A percentile compares a stretch with the other conserved stretches of the same genome.
Conservation (phyloP, 192 early-diverging fungal genomes). For the Chytriomyces sp. region DNA sequence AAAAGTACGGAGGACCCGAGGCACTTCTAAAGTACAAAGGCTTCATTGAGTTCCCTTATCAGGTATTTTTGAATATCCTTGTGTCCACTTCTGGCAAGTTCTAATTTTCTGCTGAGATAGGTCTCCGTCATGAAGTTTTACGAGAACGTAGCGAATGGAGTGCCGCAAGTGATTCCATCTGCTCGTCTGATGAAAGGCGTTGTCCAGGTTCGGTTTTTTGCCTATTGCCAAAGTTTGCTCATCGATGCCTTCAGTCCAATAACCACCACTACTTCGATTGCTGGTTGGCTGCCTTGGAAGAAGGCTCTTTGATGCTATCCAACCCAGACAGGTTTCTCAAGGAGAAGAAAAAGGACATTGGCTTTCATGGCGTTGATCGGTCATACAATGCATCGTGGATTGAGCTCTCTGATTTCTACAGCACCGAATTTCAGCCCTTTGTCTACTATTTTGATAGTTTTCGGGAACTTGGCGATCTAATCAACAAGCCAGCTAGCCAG, state of each 20-base stretch:
- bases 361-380: too few species aligned
- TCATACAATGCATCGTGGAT: slow-evolving; percentile 21
- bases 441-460: slow-evolving; percentile 27
- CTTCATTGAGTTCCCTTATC: slow-evolving; percentile 24
- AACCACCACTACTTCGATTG: slow-evolving; percentile 21
- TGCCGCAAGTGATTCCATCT: slow-evolving; percentile 18
- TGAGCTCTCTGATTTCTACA: slow-evolving; percentile 17
- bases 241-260: background rate
- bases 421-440: slow-evolving; percentile 17
- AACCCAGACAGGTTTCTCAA: too few species aligned
- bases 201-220: slow-evolving; percentile 1
- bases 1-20: slow-evolving; percentile 18
- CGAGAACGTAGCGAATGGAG: slow-evolving; percentile 26
- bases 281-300: slow-evolving; percentile 15
- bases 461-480: slow-evolving; percentile 1
- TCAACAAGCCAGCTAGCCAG: background rate
- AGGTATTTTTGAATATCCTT: slow-evolving; percentile 14
- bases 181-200: background rate
- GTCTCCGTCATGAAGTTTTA: too few species aligned
- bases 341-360: too few species aligned
- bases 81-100: too few species aligned
- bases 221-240: background rate
- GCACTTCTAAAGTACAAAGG: slow-evolving; percentile 22
- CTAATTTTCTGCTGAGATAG: too few species aligned
- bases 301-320: background rate